Base-by-base conservation (phyloP, 768 basidiomycete genomes). In the Coprinopsis sp. region DNA sequence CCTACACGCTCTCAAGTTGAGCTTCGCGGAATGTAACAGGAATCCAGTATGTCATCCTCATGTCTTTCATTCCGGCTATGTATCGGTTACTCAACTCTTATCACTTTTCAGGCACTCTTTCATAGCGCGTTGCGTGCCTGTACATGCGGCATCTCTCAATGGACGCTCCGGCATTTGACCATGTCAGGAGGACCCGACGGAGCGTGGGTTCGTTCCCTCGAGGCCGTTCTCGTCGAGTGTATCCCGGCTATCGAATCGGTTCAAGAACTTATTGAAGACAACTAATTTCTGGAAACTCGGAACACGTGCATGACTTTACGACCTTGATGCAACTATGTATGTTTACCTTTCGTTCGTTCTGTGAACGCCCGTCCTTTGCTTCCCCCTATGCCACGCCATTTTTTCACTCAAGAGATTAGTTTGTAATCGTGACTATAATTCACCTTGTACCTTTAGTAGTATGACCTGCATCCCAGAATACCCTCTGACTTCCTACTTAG, bases 1-100 rank as follows among this genome's bases (percentile, higher is more conserved):
- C 11, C 45, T 54, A 19, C 31, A 44, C 18, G 22, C 39, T 18
- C 45, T 54, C 6, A 37, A 46, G 29, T 30, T 54, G 34, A 37
- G 38, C 6, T 46, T 54, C 19, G 24, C 39, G 6, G 39, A 38
- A 27, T 28, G 36, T 23, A 29, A 34, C 10, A 43, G 37, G 24
- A 47, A 49, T 14, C 27, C 46, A 29, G 49, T 44, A 23, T 29
- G 52, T 53, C 8, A 7, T 31, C 19, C 10, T 19, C 3, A 13
- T 34, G 16, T 27, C 19, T 33, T 23, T 37, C 6, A 28, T 0
- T 2, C 13, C 11, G n/a, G 21, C n/a, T 11, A 10, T 13, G 18
- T 19, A 8, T 22, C 39, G 16, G 33, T 21, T 6, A 4, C 33
- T 31, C 33, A 1, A 42, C 13, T 13, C 10, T 43, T 19, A 14